Base-by-base conservation (phyloP, 139 green algal genomes). In the Coelastrella sp. region DNA sequence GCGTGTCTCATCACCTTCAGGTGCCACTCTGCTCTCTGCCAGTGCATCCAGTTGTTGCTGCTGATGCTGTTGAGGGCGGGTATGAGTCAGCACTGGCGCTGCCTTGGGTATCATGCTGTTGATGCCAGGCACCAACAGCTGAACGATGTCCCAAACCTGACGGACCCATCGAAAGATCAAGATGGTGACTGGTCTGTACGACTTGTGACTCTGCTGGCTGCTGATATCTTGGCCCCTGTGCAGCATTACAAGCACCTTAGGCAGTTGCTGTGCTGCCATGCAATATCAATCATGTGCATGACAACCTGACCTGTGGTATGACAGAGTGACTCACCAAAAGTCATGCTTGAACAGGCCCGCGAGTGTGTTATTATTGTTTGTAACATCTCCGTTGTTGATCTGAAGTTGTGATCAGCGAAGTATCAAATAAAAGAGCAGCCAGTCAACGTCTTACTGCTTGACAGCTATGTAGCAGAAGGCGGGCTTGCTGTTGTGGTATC, bases 241-340 rank as follows among this genome's bases (percentile, higher is more conserved):
- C n/a, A n/a, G n/a, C n/a, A n/a, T n/a, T n/a, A 67, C 59, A 67
- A 67, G 59, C 2, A 30, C 13, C 59, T 67, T 5, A 59, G 9
- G 21, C 37, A 23, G 30, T 34, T 21, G 19, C 13, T 13, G 37
- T 8, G n/a, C n/a, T n/a, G n/a, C n/a, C n/a, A n/a, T n/a, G n/a
- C n/a, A n/a, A n/a, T n/a, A n/a, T n/a, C n/a, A n/a, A n/a, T n/a
- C 45, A 57, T 57, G 45, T 13, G 11, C 11, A 57, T 57, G 45
- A 57, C 45, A 1, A 57, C 45, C 66, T 4, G 69, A 35, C 11
- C 50, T 25, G 41, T n/a, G n/a, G n/a, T n/a, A n/a, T n/a, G n/a
- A n/a, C n/a, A n/a, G n/a, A n/a, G n/a, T n/a, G n/a, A n/a, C 85
- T 50, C 74, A 94, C 94, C 94, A 97, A 51, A 96, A 97, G 62